phyloP scores from a whole-genome alignment of 371 early-diverging fungal genomes.

The Phascolomyces articulosus region DNA sequence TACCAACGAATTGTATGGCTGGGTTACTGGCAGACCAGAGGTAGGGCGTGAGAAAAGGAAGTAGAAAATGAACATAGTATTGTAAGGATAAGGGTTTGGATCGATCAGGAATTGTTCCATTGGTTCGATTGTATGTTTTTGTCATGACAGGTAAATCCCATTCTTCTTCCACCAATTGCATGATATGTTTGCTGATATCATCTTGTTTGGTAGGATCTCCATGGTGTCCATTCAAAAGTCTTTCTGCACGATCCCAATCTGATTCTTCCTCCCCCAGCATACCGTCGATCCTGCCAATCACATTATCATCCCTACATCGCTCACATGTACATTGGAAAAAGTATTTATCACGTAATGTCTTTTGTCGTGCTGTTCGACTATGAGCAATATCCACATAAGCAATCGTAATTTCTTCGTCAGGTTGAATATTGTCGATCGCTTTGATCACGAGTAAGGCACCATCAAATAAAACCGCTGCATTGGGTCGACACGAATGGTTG shows the following conservation, averaged over 20 bases:
- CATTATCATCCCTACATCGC: conserved; percentile 55
- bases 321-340: conserved; percentile 77
- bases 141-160: conserved; percentile 44
- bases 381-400: conserved; percentile 77
- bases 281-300: conserved; percentile 35
- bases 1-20: conserved; percentile 3
- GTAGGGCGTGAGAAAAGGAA: conserved; percentile 38
- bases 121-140: conserved; percentile 30
- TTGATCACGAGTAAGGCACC: conserved; percentile 57
- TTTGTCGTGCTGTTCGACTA: conserved; percentile 59
- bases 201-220: not conserved
- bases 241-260: conserved; percentile 40
- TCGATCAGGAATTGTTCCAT: conserved; percentile 23
- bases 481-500: conserved; percentile 90
- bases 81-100: conserved; percentile 23
- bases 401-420: conserved; percentile 76
- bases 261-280: conserved; percentile 39
- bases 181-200: conserved; percentile 5
- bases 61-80: conserved; percentile 31
- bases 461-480: conserved; percentile 68
- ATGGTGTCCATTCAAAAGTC: conserved; percentile 15
- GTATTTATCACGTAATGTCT: conserved; percentile 65
- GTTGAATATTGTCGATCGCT: conserved; percentile 63
- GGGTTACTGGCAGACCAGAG: conserved; percentile 31
- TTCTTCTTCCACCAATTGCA: conserved; percentile 19